Evolutionary conservation across 1,139 yeast genomes (phyloP), one percentile per base, ranked within the genome.

Genomic region (Geotrichum fermentans): DNA sequence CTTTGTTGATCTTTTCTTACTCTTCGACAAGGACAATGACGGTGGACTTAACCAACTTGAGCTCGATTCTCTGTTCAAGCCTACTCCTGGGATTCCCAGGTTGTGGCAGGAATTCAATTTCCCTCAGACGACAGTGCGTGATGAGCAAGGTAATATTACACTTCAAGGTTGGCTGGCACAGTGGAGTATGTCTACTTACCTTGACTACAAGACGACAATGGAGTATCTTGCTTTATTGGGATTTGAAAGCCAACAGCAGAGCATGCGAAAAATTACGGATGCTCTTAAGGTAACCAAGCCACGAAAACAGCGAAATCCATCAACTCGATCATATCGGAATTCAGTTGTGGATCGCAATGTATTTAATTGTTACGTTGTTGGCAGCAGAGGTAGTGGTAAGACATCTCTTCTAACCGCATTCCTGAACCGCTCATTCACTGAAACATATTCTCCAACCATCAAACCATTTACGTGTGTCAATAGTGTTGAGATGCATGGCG

Each of bases 151-250:
- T 0, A 78, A 82, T 62, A 92, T 92, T 2, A 87, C 97, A 0
- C 68, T 92, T 29, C 97, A 92, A 68, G 98, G 98, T 1, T 92
- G 98, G 98, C 69, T 92, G 40, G 97, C 98, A 0, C 97, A 92
- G 61, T 92, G 98, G 98, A 83, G 92, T 58, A 83, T 92, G 82
- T 88, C 97, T 0, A 90, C 97, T 0, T 88, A 82, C 59, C 70
- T 92, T 35, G 95, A 89, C 59, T 82, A 85, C 62, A 80, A 77
- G 59, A 83, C 89, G 0, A 89, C 97, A 0, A 74, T 92, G 51
- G 95, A 89, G 48, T 92, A 90, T 61, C 69, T 92, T 52, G 96
- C 95, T 0, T 86, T 87, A 66, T 73, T 92, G 49, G 98, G 98
- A 0, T 90, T 84, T 61, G 95, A 87, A 51, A 60, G 67, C 36